Base-by-base conservation (phyloP, 1,139 yeast species). In the Arxiozyma telluris region DNA sequence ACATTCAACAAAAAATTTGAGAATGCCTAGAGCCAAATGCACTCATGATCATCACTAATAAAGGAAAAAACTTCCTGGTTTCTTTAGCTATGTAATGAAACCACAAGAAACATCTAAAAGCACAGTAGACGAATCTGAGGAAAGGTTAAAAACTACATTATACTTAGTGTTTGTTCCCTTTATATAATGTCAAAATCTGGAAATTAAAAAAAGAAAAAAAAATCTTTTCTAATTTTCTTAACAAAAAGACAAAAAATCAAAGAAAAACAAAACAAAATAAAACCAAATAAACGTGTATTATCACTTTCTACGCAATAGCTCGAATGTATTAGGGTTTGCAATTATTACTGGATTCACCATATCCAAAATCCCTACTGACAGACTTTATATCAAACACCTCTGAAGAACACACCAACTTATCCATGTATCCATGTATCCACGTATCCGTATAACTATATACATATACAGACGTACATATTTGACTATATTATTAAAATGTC, bases 21-120 rank as follows among this genome's bases (percentile, higher is more conserved):
- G 58, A 60, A 52, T 53, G 53, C 81, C 90, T 84, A 88, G 90
- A 84, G 91, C 90, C 90, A 84, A 84, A 84, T 84, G 91, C 91
- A 84, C 90, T 84, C 91, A 71, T 73, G 71, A 79, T 83, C 89
- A 83, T 83, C 89, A 83, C 76, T 55, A 60, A 61, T 60, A 55
- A 58, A 62, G 66, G 64, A 63, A 64, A 64, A 58, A 56, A 64
- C 66, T 63, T 62, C 66, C 67, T 63, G 56, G 55, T 54, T 51
- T 53, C 18, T 52, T 54, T 50, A 41, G 51, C 23, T 44, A 41
- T 44, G 47, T 21, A 53, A 30, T 43, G 39, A 30, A 27, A 23
- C 21, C 27, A 49, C 21, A 2, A 18, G 12, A 15, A 27, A 39
- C 17, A 15, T 2, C 17, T 11, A 1, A 41, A 3, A 4, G 20